Conservation (phyloP, 352 stramenopile species). For the Phytopythium kandeliae region DNA sequence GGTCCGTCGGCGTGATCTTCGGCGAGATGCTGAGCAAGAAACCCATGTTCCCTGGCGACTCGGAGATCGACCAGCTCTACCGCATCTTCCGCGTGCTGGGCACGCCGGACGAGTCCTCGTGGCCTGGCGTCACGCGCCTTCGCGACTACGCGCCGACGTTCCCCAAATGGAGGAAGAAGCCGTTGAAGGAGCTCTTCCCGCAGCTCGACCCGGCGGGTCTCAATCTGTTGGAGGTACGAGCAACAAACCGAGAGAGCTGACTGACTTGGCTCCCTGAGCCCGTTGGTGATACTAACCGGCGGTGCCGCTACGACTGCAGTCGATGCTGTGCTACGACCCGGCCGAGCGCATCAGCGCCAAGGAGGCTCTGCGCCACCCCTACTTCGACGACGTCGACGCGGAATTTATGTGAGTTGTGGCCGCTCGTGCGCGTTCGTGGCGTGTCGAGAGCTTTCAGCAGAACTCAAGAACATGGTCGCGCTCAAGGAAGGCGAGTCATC, state of each 20-base stretch:
- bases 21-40: slow-evolving; percentile 83
- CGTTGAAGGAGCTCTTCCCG: slow-evolving; percentile 59
- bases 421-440: neutral
- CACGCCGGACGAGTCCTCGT: slow-evolving; percentile 95
- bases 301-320: slow-evolving; percentile 17
- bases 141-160: slow-evolving; percentile 95
- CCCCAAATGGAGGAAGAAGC: slow-evolving; percentile 94
- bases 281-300: neutral
- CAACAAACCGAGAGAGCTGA: neutral
- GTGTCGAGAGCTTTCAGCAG: neutral
- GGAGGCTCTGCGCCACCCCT: slow-evolving; percentile 78
- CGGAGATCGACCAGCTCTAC: slow-evolving; percentile 87
- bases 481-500: too few species aligned
- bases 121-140: slow-evolving; percentile 95
- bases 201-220: slow-evolving; percentile 50
- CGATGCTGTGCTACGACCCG: slow-evolving; percentile 75
- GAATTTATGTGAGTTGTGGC: slow-evolving; percentile 45
- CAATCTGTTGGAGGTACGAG: slow-evolving; percentile 53
- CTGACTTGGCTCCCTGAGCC: neutral
- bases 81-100: slow-evolving; percentile 90
- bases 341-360: slow-evolving; percentile 70
- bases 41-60: slow-evolving; percentile 76
- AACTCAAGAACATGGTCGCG: neutral
- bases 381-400: slow-evolving; percentile 76
- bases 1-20: slow-evolving; percentile 84